Percentiles rank a stretch among this genome's conserved stretches.
These are phyloP conservation scores for Sequoiadendron giganteum DNA, from an alignment of 75 land plant genomes.

Conservation along the genomic window DNA sequence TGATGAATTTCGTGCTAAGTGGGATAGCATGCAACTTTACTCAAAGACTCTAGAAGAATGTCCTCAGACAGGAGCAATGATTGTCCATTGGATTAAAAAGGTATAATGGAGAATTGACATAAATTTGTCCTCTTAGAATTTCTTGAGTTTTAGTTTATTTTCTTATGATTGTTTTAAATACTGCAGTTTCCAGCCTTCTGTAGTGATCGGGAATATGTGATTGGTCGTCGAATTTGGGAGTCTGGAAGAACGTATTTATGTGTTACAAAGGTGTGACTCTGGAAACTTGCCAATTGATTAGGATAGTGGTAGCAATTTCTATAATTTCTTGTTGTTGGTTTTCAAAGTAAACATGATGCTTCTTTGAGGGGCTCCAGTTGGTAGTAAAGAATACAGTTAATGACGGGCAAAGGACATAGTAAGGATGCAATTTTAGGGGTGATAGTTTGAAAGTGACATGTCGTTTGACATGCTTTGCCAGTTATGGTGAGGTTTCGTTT, in stretches of 20 bases:
- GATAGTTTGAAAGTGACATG: background rate
- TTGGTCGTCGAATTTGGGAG: slow-evolving; percentile 60
- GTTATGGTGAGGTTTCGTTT: background rate
- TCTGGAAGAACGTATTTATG: slow-evolving; percentile 47
- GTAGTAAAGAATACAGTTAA: background rate
- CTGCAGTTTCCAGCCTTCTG: slow-evolving; percentile 69
- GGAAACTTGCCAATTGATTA: background rate
- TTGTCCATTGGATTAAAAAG: slow-evolving; percentile 72
- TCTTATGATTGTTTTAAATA: background rate
- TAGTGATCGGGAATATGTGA: slow-evolving; percentile 60
- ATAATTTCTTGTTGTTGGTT: background rate
- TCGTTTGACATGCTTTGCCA: background rate
- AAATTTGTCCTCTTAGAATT: background rate
- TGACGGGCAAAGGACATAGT: background rate
- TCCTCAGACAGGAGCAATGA: slow-evolving; percentile 38
- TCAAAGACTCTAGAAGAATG: slow-evolving; percentile 49
- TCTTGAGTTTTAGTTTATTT: background rate
- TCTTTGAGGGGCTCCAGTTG: background rate
- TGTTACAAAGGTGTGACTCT: slow-evolving; percentile 46
- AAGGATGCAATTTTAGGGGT: background rate
- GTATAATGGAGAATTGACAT: slow-evolving; percentile 18
- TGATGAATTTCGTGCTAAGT: slow-evolving; percentile 59
- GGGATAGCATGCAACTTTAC: slow-evolving; percentile 67
- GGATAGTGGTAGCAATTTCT: background rate
- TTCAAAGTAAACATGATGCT: background rate